These are phyloP conservation scores for Phanerodontia chrysosporium DNA, from an alignment of 768 basidiomycete species.

Conservation along the genomic window DNA sequence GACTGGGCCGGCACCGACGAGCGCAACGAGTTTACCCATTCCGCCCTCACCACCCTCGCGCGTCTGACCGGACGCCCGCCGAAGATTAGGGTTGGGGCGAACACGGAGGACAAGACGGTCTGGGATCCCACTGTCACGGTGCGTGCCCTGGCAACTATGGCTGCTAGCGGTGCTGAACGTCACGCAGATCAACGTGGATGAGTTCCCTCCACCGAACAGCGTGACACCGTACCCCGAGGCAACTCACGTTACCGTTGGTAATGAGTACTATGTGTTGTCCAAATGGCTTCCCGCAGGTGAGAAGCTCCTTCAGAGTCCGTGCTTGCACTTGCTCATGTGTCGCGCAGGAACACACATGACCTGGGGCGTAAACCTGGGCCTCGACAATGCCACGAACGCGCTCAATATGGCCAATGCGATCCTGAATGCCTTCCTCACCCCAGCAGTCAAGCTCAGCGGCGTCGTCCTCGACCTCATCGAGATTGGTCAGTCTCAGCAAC, in stretches of 20 bases:
- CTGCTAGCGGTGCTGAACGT: background rate
- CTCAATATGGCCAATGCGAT: constrained; percentile 29
- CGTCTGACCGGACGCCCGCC: constrained; percentile 48
- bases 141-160: constrained; percentile 1
- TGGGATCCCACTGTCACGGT: constrained; percentile 48
- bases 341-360: constrained; percentile 52
- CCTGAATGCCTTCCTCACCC: constrained; percentile 24
- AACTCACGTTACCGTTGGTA: constrained; percentile 52
- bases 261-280: constrained; percentile 50
- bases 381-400: constrained; percentile 26
- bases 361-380: constrained; percentile 67
- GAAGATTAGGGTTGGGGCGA: constrained; percentile 52
- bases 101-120: constrained; percentile 54
- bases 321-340: too few species aligned
- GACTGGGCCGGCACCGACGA: constrained; percentile 57
- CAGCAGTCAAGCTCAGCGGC: constrained; percentile 20
- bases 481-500: constrained; percentile 16
- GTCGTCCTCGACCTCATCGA: constrained; percentile 29
- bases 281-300: constrained; percentile 48
- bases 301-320: too few species aligned
- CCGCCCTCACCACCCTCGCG: constrained; percentile 53
- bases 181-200: constrained; percentile 39
- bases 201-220: constrained; percentile 45
- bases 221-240: constrained; percentile 67
- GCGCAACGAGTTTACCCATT: constrained; percentile 57